Base-by-base conservation (phyloP, 2,329 filamentous ascomycete genomes). In the Penicillium sp. region DNA sequence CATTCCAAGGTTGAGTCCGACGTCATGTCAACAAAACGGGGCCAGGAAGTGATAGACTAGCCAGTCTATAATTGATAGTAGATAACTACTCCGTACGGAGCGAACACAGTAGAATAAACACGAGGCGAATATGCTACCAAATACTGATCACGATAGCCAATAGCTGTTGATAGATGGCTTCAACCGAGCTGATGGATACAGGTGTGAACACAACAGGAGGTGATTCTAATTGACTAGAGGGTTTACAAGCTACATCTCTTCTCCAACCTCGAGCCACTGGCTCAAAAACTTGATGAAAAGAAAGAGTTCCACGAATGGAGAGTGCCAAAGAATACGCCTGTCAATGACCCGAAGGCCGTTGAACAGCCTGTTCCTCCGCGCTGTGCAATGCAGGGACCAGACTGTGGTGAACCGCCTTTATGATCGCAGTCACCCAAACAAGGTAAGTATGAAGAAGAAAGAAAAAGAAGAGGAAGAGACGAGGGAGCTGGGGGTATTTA, bases 381-480 rank as follows among this genome's bases (percentile, higher is more conserved):
- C 65, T 82, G 80, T 82, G 80, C 80, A 82, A 82, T 82, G 80
- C 76, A 82, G 80, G 78, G 75, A 75, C 78, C 73, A 71, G 71
- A 72, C 68, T 68, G 73, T 77, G 73, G 74, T 73, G 67, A 67
- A 67, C 70, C 73, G 71, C 70, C 70, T 76, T 77, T 61, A 66
- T 78, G 76, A 78, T 74, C 76, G 71, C 73, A 69, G 71, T 67
- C 71, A 75, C 74, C 73, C 72, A 75, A 74, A 78, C 76, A 78
- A 78, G 76, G 75, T 77, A 78, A 78, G 76, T 78, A 78, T 78
- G 76, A 78, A 75, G 75, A 78, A 73, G 68, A 73, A 77, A 74
- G 65, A 69, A 70, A 68, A 66, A 67, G 66, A 66, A 64, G 62
- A 52, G 49, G 66, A 73, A 70, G 57, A 33, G 5, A 1, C 0